These are phyloP conservation scores for Nakaseomyces nivariensis DNA, from an alignment of 1,139 yeast genomes.

Conservation along the genomic window DNA sequence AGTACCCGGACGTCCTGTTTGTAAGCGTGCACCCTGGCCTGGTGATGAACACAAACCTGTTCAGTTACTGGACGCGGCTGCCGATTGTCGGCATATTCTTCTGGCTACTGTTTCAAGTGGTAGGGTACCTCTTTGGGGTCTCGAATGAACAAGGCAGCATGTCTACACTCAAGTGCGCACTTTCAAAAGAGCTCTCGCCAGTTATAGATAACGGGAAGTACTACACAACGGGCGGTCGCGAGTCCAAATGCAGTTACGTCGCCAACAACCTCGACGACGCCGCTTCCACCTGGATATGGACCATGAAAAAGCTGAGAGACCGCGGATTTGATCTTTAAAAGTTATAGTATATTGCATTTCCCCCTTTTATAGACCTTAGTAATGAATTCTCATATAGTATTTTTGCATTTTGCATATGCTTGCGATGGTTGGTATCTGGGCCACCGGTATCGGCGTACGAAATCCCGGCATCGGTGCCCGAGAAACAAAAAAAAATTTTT, in stretches of 20 bases:
- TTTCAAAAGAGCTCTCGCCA: conserved; percentile 42
- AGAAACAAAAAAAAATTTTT: no score
- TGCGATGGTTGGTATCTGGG: no score
- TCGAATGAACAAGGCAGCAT: conserved; percentile 61
- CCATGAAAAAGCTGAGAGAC: conserved; percentile 49
- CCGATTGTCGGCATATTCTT: conserved; percentile 65
- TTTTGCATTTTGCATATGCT: no score
- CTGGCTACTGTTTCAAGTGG: conserved; percentile 58
- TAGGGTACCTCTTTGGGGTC: conserved; percentile 62
- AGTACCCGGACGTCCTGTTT: conserved; percentile 57
- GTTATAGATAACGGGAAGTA: conserved; percentile 62
- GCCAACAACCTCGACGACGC: conserved; percentile 56
- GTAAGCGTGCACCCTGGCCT: conserved; percentile 79
- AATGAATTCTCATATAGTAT: no score
- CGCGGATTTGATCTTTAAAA: conserved; percentile 34
- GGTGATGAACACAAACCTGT: conserved; percentile 67
- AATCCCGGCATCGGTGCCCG: no score
- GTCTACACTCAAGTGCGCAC: conserved; percentile 56
- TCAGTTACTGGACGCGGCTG: conserved; percentile 66
- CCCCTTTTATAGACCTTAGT: no score
- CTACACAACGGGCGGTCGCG: conserved; percentile 50
- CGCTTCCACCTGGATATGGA: conserved; percentile 79
- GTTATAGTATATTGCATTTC: neutral
- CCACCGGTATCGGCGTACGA: no score
- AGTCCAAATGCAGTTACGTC: conserved; percentile 44